Percentiles rank a stretch among this genome's conserved stretches.
Evolutionary conservation across 1,284 basidiomycete genomes (phyloP).

Genomic region (Dichomitus squalens): DNA sequence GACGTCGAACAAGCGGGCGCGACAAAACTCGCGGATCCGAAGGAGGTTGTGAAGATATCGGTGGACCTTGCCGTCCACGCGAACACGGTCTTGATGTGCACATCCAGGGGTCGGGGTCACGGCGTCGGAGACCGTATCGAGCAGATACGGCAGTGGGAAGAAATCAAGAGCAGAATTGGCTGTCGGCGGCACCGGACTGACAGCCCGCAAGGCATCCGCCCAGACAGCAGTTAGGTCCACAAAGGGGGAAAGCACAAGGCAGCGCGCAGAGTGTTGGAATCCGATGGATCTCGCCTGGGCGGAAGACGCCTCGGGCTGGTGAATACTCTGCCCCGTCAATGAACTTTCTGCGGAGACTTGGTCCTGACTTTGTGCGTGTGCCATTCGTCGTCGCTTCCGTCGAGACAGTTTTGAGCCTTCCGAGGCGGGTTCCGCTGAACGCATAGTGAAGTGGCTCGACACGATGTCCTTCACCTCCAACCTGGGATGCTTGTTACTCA

Average conservation of each 20-base stretch:
- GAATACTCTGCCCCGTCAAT: too few species aligned
- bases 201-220: neutral
- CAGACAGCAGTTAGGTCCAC: neutral
- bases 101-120: too few species aligned
- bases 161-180: neutral
- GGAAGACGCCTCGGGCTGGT: neutral
- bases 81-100: neutral
- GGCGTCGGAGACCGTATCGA: neutral
- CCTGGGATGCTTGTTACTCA: neutral
- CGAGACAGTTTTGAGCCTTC: too few species aligned
- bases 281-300: neutral
- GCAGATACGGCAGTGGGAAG: conserved; percentile 8
- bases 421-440: too few species aligned
- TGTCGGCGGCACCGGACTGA: neutral
- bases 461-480: neutral
- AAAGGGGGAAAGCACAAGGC: neutral
- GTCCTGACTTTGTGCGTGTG: too few species aligned
- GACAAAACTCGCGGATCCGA: neutral
- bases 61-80: neutral
- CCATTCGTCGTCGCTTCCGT: too few species aligned
- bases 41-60: conserved; percentile 2
- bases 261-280: neutral
- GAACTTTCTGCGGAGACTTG: neutral
- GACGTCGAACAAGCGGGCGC: neutral
- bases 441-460: too few species aligned